Evolutionary conservation across 192 early-diverging fungal genomes (phyloP).

Genomic region (Umbelopsis sp.): DNA sequence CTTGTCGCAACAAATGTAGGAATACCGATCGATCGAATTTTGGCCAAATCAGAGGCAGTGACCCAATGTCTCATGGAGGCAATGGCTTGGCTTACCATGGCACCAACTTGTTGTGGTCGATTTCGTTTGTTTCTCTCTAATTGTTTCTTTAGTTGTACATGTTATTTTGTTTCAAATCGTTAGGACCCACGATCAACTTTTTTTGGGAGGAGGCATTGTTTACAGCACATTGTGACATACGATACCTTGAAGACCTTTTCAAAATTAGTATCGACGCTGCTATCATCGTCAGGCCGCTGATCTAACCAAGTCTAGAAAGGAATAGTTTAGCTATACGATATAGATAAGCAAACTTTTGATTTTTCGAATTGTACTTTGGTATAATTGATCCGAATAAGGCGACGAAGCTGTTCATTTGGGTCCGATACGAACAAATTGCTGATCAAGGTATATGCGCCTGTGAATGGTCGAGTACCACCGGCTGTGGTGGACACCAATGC

Average conservation of each 20-base stretch:
- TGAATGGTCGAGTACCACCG: slow-evolving; percentile 40
- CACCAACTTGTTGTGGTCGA: slow-evolving; percentile 23
- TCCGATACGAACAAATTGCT: slow-evolving; percentile 25
- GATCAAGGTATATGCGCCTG: slow-evolving; percentile 26
- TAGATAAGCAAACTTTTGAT: neutral
- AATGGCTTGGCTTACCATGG: slow-evolving; percentile 29
- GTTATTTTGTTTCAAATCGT: neutral
- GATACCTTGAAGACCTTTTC: slow-evolving; percentile 26
- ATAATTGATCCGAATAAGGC: slow-evolving; percentile 31
- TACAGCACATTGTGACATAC: neutral
- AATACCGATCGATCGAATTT: slow-evolving; percentile 9
- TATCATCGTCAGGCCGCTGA: slow-evolving; percentile 15
- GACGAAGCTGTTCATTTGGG: slow-evolving; percentile 12
- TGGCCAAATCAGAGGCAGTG: slow-evolving; percentile 13
- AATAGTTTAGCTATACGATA: too few relatives aligned
- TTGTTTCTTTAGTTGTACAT: neutral
- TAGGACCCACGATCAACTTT: too few relatives aligned
- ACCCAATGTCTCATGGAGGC: slow-evolving; percentile 30
- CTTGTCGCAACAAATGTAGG: slow-evolving; percentile 22
- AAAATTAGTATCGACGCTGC: slow-evolving; percentile 24
- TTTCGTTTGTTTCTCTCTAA: slow-evolving; percentile 21
- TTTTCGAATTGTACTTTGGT: slow-evolving; percentile 1
- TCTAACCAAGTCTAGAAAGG: slow-evolving; percentile 6
- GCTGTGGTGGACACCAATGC: slow-evolving; percentile 60
- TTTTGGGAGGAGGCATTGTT: too few relatives aligned